A percentile compares a stretch with the other conserved stretches of the same genome.
These are phyloP conservation scores for Davidsoniella eucalypti DNA, from an alignment of 2,329 filamentous ascomycete genomes.

Conservation along the genomic window DNA sequence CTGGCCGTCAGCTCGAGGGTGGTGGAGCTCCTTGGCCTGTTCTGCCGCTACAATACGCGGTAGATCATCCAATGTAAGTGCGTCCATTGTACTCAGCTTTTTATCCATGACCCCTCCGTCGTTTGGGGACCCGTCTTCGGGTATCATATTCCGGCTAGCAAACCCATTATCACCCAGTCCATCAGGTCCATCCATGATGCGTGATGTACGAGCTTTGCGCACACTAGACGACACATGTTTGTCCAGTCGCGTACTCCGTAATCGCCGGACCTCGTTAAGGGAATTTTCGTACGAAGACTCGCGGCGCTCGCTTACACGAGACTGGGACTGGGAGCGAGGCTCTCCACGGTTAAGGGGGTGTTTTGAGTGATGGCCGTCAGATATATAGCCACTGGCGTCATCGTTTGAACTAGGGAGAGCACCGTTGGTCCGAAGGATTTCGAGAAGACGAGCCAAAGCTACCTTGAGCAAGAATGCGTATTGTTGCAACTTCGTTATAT, in stretches of 20 bases:
- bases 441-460: constrained; percentile 73
- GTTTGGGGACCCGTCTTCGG: constrained; percentile 58
- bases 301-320: constrained; percentile 38
- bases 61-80: constrained; percentile 88
- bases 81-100: constrained; percentile 80
- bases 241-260: constrained; percentile 86
- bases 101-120: constrained; percentile 58
- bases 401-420: constrained; percentile 61
- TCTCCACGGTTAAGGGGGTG: constrained; percentile 25
- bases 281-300: constrained; percentile 85
- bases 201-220: constrained; percentile 74
- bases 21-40: constrained; percentile 75
- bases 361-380: constrained; percentile 29
- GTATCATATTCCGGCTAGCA: constrained; percentile 40
- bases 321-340: constrained; percentile 58
- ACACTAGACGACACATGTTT: constrained; percentile 88
- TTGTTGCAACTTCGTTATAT: constrained; percentile 75
- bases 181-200: constrained; percentile 74
- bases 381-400: constrained; percentile 54
- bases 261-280: constrained; percentile 79
- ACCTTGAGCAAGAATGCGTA: constrained; percentile 88
- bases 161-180: constrained; percentile 50
- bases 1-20: constrained; percentile 42
- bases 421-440: constrained; percentile 70
- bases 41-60: constrained; percentile 90